A percentile compares a stretch with the other conserved stretches of the same genome.
Evolutionary conservation across 768 basidiomycete genomes (phyloP).

Genomic region (Hericium alpestre): DNA sequence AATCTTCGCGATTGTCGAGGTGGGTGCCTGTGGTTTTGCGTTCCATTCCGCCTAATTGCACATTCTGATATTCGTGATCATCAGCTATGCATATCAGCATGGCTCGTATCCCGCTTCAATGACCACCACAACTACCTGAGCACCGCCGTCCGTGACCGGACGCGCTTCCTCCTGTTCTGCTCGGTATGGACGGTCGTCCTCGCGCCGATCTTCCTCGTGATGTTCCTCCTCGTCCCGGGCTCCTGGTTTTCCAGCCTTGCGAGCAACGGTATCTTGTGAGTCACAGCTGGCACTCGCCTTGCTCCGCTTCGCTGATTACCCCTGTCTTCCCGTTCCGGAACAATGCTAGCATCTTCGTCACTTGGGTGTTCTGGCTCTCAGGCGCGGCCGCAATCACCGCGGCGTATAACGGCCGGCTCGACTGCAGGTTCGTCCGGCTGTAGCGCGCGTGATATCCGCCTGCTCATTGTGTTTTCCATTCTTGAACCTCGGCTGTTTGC

Average conservation of each 20-base stretch:
- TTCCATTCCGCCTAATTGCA: neutral
- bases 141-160: conserved; percentile 41
- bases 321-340: neutral
- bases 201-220: conserved; percentile 7
- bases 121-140: conserved; percentile 40
- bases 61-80: neutral
- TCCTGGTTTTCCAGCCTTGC: conserved; percentile 5
- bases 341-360: conserved; percentile 8
- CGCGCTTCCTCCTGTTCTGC: conserved; percentile 13
- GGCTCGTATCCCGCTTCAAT: conserved; percentile 57
- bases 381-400: conserved; percentile 12
- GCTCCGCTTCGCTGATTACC: neutral
- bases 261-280: conserved; percentile 10
- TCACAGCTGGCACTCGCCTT: neutral
- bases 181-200: conserved; percentile 13
- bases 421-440: conserved; percentile 4
- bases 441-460: neutral
- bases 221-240: neutral
- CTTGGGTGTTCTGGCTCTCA: conserved; percentile 15
- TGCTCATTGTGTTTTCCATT: neutral
- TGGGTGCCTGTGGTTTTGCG: neutral
- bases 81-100: conserved; percentile 63
- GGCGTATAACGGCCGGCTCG: conserved; percentile 2
- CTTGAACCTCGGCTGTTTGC: neutral
- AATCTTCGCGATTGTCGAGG: conserved; percentile 11